These are phyloP conservation scores for Thalassiosira mediterranea DNA, from an alignment of 352 stramenopile genomes.

Conservation along the genomic window DNA sequence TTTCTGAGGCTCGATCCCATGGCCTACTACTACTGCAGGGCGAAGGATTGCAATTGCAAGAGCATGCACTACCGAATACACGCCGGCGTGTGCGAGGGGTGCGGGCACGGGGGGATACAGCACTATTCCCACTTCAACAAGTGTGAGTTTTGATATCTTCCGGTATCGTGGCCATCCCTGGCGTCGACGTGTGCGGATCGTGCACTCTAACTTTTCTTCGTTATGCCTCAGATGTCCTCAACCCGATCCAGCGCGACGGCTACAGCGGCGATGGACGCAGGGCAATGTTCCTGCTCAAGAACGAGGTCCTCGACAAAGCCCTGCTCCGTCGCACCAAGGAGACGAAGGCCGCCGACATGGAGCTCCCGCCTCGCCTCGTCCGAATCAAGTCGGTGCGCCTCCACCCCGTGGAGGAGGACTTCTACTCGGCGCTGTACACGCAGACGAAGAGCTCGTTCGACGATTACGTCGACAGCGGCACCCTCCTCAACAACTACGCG, in stretches of 20 bases:
- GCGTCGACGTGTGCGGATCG: no score
- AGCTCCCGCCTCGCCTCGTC: constrained; percentile 83
- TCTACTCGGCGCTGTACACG: constrained; percentile 98
- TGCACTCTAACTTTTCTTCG: no score
- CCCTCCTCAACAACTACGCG: constrained; percentile 99
- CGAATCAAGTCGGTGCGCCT: constrained; percentile 76
- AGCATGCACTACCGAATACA: constrained; percentile 86
- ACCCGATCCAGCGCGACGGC: constrained; percentile 96
- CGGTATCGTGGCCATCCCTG: no score
- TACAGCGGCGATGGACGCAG: constrained; percentile 76
- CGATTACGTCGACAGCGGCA: constrained; percentile 96
- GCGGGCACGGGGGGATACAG: constrained; percentile 91
- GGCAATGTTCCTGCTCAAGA: constrained; percentile 96
- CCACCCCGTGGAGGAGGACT: constrained; percentile 91
- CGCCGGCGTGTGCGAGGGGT: constrained; percentile 87
- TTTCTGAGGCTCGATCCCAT: constrained; percentile 97
- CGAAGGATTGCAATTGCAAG: constrained; percentile 87
- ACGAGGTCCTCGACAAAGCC: constrained; percentile 91
- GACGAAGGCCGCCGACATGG: constrained; percentile 94
- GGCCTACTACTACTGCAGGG: constrained; percentile 97
- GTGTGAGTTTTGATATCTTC: constrained; percentile 10
- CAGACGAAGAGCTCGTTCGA: constrained; percentile 96
- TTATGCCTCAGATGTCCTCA: constrained; percentile 88
- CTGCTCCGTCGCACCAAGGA: constrained; percentile 97
- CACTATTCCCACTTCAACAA: constrained; percentile 99